A percentile compares a stretch with the other conserved stretches of the same genome.
Evolutionary conservation across 2,329 filamentous ascomycete species (phyloP).

Genomic region (Trichoderma pleuroti): DNA sequence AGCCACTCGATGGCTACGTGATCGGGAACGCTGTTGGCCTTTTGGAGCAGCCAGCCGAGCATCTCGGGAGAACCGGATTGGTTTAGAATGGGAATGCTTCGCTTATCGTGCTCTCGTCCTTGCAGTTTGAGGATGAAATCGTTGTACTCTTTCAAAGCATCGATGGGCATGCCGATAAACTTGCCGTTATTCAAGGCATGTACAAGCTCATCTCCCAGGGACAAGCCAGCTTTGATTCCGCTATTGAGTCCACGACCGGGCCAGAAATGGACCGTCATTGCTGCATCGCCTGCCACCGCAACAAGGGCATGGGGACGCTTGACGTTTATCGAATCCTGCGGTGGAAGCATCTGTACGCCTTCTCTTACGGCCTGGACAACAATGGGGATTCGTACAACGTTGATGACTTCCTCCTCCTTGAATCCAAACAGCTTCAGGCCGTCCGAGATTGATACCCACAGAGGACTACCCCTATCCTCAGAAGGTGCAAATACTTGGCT

Average conservation of each 20-base stretch:
- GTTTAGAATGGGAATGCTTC: conserved; percentile 36
- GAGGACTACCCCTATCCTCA: conserved; percentile 27
- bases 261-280: conserved; percentile 39
- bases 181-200: conserved; percentile 30
- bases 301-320: conserved; percentile 32
- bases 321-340: conserved; percentile 26
- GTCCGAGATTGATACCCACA: conserved; percentile 35
- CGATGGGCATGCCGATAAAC: conserved; percentile 31
- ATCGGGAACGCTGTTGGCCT: conserved; percentile 32
- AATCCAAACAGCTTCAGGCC: conserved; percentile 38
- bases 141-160: conserved; percentile 33
- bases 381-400: conserved; percentile 36
- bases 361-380: conserved; percentile 35
- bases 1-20: conserved; percentile 35
- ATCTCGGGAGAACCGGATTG: conserved; percentile 34
- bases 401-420: conserved; percentile 35
- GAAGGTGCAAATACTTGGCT: conserved; percentile 34
- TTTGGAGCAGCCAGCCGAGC: conserved; percentile 34
- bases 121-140: conserved; percentile 37
- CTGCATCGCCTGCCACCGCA: conserved; percentile 35
- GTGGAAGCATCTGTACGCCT: conserved; percentile 30
- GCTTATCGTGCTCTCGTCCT: conserved; percentile 35
- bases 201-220: conserved; percentile 35
- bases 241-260: conserved; percentile 36
- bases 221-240: conserved; percentile 36